Percentiles rank a stretch among this genome's conserved stretches.
phyloP scores from a whole-genome alignment of 148 eudicot genomes.

The Mesembryanthemum crystallinum region DNA sequence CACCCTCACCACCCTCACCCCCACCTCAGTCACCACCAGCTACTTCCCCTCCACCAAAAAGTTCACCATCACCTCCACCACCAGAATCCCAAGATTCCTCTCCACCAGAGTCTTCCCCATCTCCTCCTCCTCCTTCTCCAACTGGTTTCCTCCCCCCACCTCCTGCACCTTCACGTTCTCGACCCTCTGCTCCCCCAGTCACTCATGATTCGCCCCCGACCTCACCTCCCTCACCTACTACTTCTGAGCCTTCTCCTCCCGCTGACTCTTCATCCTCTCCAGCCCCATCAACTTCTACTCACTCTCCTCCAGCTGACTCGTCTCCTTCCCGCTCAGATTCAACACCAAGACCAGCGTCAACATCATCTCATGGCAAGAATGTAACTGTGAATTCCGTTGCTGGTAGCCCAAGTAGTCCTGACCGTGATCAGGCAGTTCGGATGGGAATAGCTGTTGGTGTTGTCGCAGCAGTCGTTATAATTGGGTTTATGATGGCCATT shows the following conservation, averaged over 20 bases:
- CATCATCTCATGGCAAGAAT: constrained; percentile 24
- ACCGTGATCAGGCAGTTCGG: constrained; percentile 28
- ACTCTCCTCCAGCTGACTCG: constrained; percentile 35
- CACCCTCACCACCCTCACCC: constrained; percentile 13
- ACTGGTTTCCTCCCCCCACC: constrained; percentile 20
- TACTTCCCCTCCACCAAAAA: not conserved
- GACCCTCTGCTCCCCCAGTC: constrained; percentile 22
- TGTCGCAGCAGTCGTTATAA: constrained; percentile 33
- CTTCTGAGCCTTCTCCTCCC: constrained; percentile 29
- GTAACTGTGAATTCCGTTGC: constrained; percentile 18
- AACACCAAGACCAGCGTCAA: constrained; percentile 38
- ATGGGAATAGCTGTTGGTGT: constrained; percentile 40
- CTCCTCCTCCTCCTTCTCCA: constrained; percentile 37
- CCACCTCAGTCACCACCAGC: constrained; percentile 26
- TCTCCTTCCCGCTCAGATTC: constrained; percentile 27
- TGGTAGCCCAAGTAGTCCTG: constrained; percentile 2
- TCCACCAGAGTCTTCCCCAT: constrained; percentile 23
- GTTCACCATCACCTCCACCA: constrained; percentile 17
- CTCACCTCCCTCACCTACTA: constrained; percentile 1
- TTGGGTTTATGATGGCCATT: constrained; percentile 41
- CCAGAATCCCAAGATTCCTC: constrained; percentile 24
- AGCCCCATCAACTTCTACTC: constrained; percentile 25
- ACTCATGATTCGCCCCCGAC: constrained; percentile 32
- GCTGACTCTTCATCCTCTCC: constrained; percentile 29
- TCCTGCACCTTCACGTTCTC: constrained; percentile 24